These are phyloP conservation scores for Aaosphaeria arxii DNA, from an alignment of 2,329 filamentous ascomycete genomes.

Conservation along the genomic window DNA sequence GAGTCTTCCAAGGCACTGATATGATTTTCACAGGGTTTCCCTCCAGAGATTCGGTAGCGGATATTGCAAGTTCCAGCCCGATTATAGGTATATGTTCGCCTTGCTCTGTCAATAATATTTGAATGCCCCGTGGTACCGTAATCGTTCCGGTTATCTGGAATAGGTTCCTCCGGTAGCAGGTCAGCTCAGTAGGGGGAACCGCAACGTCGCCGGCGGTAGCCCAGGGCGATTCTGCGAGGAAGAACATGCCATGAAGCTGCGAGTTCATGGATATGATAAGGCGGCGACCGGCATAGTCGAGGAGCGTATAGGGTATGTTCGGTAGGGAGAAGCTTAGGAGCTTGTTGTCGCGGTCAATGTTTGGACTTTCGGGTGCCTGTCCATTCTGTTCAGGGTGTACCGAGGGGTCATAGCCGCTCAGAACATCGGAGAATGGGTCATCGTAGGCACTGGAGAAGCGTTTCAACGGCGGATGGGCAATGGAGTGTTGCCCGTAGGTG, in stretches of 20 bases:
- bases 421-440: constrained; percentile 50
- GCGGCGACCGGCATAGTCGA: constrained; percentile 64
- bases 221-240: constrained; percentile 75
- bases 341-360: constrained; percentile 62
- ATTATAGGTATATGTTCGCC: constrained; percentile 81
- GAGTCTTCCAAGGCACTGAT: constrained; percentile 97
- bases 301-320: constrained; percentile 53
- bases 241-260: constrained; percentile 86
- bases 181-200: constrained; percentile 71
- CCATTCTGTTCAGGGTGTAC: constrained; percentile 44
- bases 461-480: constrained; percentile 44
- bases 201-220: constrained; percentile 55
- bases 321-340: constrained; percentile 52
- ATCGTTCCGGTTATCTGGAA: constrained; percentile 94
- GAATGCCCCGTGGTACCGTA: constrained; percentile 71
- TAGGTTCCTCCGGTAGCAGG: constrained; percentile 91
- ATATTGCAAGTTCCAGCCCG: constrained; percentile 82
- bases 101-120: constrained; percentile 79
- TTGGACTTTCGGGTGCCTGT: constrained; percentile 49
- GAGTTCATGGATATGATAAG: constrained; percentile 67
- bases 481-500: constrained; percentile 44
- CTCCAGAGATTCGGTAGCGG: constrained; percentile 91
- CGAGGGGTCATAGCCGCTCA: constrained; percentile 48
- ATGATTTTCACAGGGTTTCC: constrained; percentile 90
- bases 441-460: constrained; percentile 51